Percentiles rank a stretch among this genome's conserved stretches.
These are phyloP conservation scores for Tylopilus subfusipes DNA, from an alignment of 768 basidiomycete species.

Conservation along the genomic window DNA sequence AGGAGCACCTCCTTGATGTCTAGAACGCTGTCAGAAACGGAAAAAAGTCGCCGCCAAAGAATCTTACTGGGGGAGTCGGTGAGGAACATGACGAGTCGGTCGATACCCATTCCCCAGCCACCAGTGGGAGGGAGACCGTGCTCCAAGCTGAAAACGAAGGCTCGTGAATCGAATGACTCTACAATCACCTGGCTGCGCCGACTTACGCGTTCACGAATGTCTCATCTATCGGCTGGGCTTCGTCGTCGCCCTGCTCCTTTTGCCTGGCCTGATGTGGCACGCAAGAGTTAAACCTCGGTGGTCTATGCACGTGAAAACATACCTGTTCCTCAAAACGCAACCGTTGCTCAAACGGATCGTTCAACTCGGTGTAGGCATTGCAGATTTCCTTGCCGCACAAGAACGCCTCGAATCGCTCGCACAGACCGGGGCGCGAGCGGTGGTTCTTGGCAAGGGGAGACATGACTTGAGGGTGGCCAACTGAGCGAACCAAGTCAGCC, in stretches of 20 bases:
- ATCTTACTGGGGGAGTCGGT: conserved; percentile 87
- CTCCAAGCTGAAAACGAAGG: conserved; percentile 61
- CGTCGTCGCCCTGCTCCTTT: conserved; percentile 96
- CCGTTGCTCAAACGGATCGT: conserved; percentile 96
- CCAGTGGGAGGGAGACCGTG: conserved; percentile 97
- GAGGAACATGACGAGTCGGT: conserved; percentile 97
- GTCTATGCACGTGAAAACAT: conserved; percentile 1
- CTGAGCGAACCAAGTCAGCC: conserved; percentile 35
- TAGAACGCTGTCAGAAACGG: conserved; percentile 28
- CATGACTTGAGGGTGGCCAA: conserved; percentile 99
- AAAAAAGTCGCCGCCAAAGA: neutral
- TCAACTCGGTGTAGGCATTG: conserved; percentile 99
- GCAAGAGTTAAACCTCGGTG: neutral
- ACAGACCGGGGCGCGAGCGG: conserved; percentile 92
- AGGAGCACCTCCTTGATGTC: conserved; percentile 96
- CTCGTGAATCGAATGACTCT: neutral
- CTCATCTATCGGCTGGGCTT: conserved; percentile 96
- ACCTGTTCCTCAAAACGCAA: conserved; percentile 95
- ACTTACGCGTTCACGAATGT: conserved; percentile 91
- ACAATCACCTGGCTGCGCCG: neutral
- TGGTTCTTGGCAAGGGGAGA: conserved; percentile 99
- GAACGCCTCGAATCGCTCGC: conserved; percentile 98
- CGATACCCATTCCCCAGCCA: conserved; percentile 96
- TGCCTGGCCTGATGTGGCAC: conserved; percentile 57
- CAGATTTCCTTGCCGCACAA: conserved; percentile 98